Evolutionary conservation across 1,139 yeast genomes (phyloP), one percentile per base, ranked within the genome.

Genomic region (Blastobotrys ciferrii): DNA sequence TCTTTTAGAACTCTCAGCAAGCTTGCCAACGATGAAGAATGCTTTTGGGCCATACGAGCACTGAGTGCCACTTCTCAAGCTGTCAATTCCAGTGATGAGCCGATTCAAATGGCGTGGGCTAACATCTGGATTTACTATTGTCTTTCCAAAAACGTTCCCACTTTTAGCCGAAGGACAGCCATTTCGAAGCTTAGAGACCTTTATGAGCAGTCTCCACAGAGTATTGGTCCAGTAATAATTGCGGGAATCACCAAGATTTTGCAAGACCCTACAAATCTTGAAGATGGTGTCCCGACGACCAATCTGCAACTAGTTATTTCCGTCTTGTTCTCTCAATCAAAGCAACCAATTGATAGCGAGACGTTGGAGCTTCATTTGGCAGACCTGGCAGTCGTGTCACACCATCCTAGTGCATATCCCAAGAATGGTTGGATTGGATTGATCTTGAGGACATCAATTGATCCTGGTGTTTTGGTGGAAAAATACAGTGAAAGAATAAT

Each of bases 381-480:
- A 15, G 67, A 72, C 5, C 53, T 81, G 18, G 63, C 86, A n/a
- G 68, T 84, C 23, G 61, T 79, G 9, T 71, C 84, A 9, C 87
- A 86, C 61, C 80, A 78, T 54, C 57, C 66, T 1, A 61, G 54
- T 2, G 67, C 76, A 28, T 55, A 56, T 20, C 61, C 74, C 6
- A 78, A 77, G 48, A 74, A 74, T 51, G 83, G 86, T 1, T 92
- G 98, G 98, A 85, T 89, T 38, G 87, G 87, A 0, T 68, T 89
- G 45, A 82, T 82, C 40, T 80, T 84, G 59, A 71, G 79, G 47
- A 75, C 84, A 9, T 67, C 69, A 4, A 62, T 80, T 28, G 95
- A 91, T 59, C 86, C 96, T 2, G 85, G 85, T 17, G 58, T 63
- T 2, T 66, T 88, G 43, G 77, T 85, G 3, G 61, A 67, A 1